phyloP scores from a whole-genome alignment of 192 early-diverging fungal genomes.

The Cladochytrium replicatum region DNA sequence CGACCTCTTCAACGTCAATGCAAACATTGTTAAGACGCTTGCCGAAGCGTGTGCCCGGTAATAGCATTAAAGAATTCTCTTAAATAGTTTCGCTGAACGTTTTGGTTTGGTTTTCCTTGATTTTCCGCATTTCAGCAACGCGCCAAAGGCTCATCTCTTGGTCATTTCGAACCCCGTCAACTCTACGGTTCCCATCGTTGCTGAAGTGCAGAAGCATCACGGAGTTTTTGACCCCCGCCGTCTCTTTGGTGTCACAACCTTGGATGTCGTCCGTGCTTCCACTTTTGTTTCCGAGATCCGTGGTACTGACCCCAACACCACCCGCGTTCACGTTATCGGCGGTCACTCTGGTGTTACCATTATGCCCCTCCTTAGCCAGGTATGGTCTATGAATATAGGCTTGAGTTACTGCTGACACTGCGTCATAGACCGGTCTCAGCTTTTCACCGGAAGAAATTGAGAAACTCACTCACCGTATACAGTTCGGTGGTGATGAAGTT shows the following conservation, averaged over 20 bases:
- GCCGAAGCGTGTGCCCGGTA: slow-evolving; percentile 70
- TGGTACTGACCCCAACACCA: slow-evolving; percentile 53
- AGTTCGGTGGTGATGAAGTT: slow-evolving; percentile 97
- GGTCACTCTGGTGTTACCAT: slow-evolving; percentile 96
- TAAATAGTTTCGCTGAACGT: background rate
- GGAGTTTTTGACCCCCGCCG: slow-evolving; percentile 80
- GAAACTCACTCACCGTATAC: slow-evolving; percentile 86
- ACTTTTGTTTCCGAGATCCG: slow-evolving; percentile 79
- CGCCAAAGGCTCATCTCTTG: slow-evolving; percentile 76
- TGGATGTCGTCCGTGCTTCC: slow-evolving; percentile 90
- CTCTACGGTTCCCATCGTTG: slow-evolving; percentile 93
- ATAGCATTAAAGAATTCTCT: slow-evolving; percentile 23
- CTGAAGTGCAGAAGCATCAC: slow-evolving; percentile 85
- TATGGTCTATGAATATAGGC: slow-evolving; percentile 19
- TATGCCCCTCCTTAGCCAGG: slow-evolving; percentile 77
- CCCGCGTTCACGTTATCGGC: slow-evolving; percentile 76
- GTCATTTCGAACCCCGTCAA: slow-evolving; percentile 98
- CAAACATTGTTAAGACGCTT: slow-evolving; percentile 80
- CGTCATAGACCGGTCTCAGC: slow-evolving; percentile 40
- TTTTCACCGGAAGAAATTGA: slow-evolving; percentile 76
- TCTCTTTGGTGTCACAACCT: slow-evolving; percentile 88
- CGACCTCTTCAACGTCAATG: slow-evolving; percentile 98
- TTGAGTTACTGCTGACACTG: background rate
- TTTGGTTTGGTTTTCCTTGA: slow-evolving; percentile 6
- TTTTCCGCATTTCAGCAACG: slow-evolving; percentile 34